Evolutionary conservation across 495 filamentous ascomycete genomes (phyloP).

Genomic region (Pseudoneurospora amorphoporcata): DNA sequence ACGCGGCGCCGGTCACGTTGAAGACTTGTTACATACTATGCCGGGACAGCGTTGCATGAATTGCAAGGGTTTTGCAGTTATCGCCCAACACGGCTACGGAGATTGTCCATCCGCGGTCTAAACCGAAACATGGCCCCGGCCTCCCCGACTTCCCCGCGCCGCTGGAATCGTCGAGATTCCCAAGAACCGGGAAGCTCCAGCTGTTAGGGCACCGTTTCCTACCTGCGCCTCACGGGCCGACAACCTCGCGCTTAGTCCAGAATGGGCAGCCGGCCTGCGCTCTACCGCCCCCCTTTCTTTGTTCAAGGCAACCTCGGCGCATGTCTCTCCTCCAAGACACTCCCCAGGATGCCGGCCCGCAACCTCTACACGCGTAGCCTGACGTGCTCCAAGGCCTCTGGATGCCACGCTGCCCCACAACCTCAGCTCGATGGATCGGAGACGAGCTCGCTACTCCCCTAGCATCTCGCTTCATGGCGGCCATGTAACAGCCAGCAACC

Average conservation of each 20-base stretch:
- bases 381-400: background rate
- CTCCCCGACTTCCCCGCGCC: background rate
- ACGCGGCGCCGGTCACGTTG: background rate
- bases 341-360: background rate
- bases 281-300: slow-evolving; percentile 8
- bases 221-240: slow-evolving; percentile 5
- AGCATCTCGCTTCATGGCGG: slow-evolving; percentile 1
- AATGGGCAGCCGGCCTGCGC: slow-evolving; percentile 11
- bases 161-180: background rate
- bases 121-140: background rate
- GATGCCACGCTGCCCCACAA: slow-evolving; percentile 5
- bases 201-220: background rate
- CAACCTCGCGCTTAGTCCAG: slow-evolving; percentile 5
- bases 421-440: background rate
- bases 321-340: slow-evolving; percentile 2
- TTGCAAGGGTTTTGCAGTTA: background rate
- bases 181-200: background rate
- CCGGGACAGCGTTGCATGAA: background rate
- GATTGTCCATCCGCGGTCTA: slow-evolving; percentile 7
- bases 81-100: slow-evolving; percentile 7
- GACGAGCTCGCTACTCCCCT: background rate
- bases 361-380: background rate
- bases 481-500: background rate
- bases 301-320: slow-evolving; percentile 8
- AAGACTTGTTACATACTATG: background rate